Evolutionary conservation across 2,329 filamentous ascomycete genomes (phyloP), one percentile per base, ranked within the genome.

Genomic region (Scorias spongiosa): DNA sequence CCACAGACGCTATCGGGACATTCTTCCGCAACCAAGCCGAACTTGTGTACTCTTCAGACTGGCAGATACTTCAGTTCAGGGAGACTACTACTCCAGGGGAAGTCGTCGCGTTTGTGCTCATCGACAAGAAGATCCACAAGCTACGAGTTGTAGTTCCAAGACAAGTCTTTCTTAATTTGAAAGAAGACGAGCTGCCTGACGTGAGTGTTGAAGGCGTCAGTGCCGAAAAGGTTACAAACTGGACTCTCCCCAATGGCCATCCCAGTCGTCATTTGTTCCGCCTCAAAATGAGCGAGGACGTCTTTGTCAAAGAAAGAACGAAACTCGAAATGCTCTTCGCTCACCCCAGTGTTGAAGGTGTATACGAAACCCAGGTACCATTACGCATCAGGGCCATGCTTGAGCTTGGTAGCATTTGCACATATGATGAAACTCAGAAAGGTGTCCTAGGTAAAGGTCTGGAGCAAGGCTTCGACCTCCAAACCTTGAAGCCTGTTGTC

Each of bases 1-100:
- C 72, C 11, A 69, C 71, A 2, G 76, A 81, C 57, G 71, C 72
- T 0, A 70, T 82, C 51, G 81, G 80, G 44, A 74, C 72, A 36
- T 76, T 82, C 57, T 95, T 98, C 71, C 79, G 88, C 57, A 93
- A 91, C 52, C 88, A 95, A 60, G 89, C 89, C 0, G 86, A 96
- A 62, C 65, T 84, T 46, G 79, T 89, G 0, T 98, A 89, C 64
- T 85, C 84, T 58, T 88, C 81, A 54, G 93, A 85, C 4, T 99
- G 91, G 91, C 89, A 98, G 61, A 72, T 99, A 15, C 68, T 98
- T 30, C 88, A 98, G 57, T 74, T 98, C 14, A 78, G 81, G 53
- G 75, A 82, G 17, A 89, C 86, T 0, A 84, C 91, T 41, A 82
- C 73, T 15, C 86, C 88, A 2, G 91, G 93, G 9, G 77, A 94